Evolutionary conservation across 2,329 filamentous ascomycete species (phyloP), one percentile per base, ranked within the genome.

Genomic region (Plectosphaerella plurivora): DNA sequence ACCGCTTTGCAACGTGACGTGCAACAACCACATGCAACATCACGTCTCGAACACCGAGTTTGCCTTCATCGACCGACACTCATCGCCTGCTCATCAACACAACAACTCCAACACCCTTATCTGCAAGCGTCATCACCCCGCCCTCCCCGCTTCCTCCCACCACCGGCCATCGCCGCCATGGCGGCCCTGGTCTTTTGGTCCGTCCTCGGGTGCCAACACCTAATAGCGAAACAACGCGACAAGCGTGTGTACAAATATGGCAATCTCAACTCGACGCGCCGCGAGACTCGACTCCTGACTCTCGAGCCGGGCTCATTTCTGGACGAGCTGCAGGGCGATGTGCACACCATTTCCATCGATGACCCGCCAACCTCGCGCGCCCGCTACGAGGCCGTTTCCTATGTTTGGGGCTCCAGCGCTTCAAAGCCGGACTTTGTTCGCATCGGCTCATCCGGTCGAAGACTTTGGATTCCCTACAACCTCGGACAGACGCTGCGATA

Each of bases 381-480:
- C 14, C 48, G 52, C 4, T 57, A 57, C 39, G 56, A 57, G 49
- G 56, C 56, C 36, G 41, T 57, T 33, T 57, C 56, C 3, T 57
- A 57, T 42, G 54, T 50, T 11, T 56, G 54, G 56, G 56, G 54
- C 10, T 45, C 39, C 7, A 46, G 25, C 44, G 25, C 22, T 22
- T 28, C 22, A 7, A 44, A 41, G 25, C 25, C 48, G 9, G 48
- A 50, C 39, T 50, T 42, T 16, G 25, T 50, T 37, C 42, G 39
- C 37, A 41, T 50, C 22, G 48, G 48, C 9, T 35, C 37, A 8
- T 42, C 36, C 37, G 24, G 39, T 16, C 25, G 48, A 10, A 22
- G 48, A 15, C 48, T 50, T 11, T 50, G 48, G 48, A 24, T 50
- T 11, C 48, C 48, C 7, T 25, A 41, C 36, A 44, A 50, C 39